These are phyloP conservation scores for Boletus smithii DNA, from an alignment of 1,284 basidiomycete genomes.

Conservation along the genomic window DNA sequence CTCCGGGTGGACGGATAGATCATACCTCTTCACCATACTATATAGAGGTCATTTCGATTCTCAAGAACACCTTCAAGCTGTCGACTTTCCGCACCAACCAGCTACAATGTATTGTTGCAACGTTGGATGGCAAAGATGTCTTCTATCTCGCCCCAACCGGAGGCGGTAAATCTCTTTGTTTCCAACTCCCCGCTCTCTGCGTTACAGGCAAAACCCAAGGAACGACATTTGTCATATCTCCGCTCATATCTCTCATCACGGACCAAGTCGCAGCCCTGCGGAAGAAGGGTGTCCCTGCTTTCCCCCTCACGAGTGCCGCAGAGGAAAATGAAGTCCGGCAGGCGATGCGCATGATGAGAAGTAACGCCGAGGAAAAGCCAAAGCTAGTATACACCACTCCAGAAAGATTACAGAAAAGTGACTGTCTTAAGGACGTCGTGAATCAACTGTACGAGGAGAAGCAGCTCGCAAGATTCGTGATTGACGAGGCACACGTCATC, in stretches of 20 bases:
- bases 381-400: conserved; percentile 89
- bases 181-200: conserved; percentile 85
- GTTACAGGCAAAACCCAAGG: conserved; percentile 67
- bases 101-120: conserved; percentile 81
- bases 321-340: conserved; percentile 46
- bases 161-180: conserved; percentile 89
- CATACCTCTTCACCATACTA: conserved; percentile 44
- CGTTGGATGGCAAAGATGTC: conserved; percentile 80
- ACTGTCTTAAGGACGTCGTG: conserved; percentile 56
- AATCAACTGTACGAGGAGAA: conserved; percentile 51
- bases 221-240: conserved; percentile 91
- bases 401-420: conserved; percentile 76
- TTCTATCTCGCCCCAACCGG: conserved; percentile 98
- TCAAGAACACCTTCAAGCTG: conserved; percentile 69
- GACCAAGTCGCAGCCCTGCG: conserved; percentile 84
- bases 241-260: conserved; percentile 85
- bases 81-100: conserved; percentile 79
- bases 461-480: conserved; percentile 83
- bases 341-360: conserved; percentile 40
- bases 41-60: conserved; percentile 57
- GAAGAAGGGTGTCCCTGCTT: conserved; percentile 60
- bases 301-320: conserved; percentile 58
- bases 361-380: conserved; percentile 45
- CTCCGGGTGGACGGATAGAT: conserved; percentile 17
- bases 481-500: conserved; percentile 97